phyloP scores from a whole-genome alignment of 257 asterid genomes.

The Nemophila menziesii region DNA sequence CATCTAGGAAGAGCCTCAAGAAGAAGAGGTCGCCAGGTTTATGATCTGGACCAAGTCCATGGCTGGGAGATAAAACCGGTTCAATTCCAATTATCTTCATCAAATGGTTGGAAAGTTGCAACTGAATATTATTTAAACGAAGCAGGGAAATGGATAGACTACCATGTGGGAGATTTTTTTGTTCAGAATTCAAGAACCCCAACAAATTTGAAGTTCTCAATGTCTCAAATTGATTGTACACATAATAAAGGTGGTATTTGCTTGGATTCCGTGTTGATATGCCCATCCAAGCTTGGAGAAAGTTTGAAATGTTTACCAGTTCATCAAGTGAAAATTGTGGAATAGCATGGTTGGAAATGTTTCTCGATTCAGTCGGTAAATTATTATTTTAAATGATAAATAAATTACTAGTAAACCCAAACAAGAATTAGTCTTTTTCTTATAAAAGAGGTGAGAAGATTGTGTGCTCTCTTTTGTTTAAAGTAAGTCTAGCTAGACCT shows the following conservation, averaged over 20 bases:
- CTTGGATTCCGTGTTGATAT: slow-evolving; percentile 36
- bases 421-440: too few relatives aligned
- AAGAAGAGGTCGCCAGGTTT: slow-evolving; percentile 17
- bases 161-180: slow-evolving; percentile 46
- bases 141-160: slow-evolving; percentile 32
- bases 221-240: slow-evolving; percentile 56
- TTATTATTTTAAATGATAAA: too few relatives aligned
- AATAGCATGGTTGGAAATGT: too few relatives aligned
- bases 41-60: slow-evolving; percentile 22
- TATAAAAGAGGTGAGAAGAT: too few relatives aligned
- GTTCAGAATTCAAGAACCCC: slow-evolving; percentile 17
- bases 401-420: too few relatives aligned
- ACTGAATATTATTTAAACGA: slow-evolving; percentile 19
- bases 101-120: slow-evolving; percentile 20
- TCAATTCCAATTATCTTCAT: slow-evolving; percentile 29
- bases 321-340: not conserved
- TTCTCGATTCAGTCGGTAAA: too few relatives aligned
- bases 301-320: not conserved
- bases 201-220: slow-evolving; percentile 35
- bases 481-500: too few relatives aligned
- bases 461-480: too few relatives aligned
- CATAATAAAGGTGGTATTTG: slow-evolving; percentile 53
- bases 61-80: slow-evolving; percentile 50
- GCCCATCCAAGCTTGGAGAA: slow-evolving; percentile 15
- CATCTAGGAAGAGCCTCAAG: slow-evolving; percentile 24